Conservation (phyloP, 2,329 filamentous ascomycete species). For the Aureobasidium sp. region DNA sequence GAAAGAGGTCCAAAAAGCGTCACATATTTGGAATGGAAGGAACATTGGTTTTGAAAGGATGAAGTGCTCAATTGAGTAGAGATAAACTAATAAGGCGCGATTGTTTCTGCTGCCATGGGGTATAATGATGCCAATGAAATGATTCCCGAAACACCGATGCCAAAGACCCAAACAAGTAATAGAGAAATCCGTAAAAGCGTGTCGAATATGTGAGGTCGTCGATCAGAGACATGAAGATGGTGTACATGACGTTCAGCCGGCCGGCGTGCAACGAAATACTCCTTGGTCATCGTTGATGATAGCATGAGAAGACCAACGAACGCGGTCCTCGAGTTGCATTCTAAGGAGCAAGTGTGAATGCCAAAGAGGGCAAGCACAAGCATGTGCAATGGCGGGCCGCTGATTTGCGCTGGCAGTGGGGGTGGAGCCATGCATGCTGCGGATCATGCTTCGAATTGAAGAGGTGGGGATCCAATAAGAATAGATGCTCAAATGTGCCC, state of each 20-base stretch:
- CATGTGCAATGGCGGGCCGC: not conserved
- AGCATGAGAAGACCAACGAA: not conserved
- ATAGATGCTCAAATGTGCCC: not conserved
- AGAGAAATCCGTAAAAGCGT: not conserved
- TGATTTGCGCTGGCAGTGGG: conserved; percentile 1
- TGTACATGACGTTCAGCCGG: not conserved
- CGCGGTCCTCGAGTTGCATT: not conserved
- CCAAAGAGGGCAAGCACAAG: not conserved
- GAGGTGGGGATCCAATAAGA: not conserved
- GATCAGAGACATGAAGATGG: not conserved
- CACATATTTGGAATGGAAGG: not conserved
- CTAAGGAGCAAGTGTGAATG: not conserved
- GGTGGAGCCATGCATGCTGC: conserved; percentile 1
- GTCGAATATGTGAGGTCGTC: not conserved
- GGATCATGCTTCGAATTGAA: conserved; percentile 11
- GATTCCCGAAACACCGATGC: not conserved
- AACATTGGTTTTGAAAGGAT: not conserved
- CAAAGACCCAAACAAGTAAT: not conserved
- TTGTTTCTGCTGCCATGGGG: conserved; percentile 6
- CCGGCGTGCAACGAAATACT: not conserved
- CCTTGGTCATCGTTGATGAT: not conserved
- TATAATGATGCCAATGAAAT: not conserved
- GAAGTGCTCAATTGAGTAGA: not conserved
- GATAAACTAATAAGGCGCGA: not conserved
- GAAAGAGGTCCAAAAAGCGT: not conserved